phyloP scores from a whole-genome alignment of 352 stramenopile species.

The Thraustochytrium striatum region DNA sequence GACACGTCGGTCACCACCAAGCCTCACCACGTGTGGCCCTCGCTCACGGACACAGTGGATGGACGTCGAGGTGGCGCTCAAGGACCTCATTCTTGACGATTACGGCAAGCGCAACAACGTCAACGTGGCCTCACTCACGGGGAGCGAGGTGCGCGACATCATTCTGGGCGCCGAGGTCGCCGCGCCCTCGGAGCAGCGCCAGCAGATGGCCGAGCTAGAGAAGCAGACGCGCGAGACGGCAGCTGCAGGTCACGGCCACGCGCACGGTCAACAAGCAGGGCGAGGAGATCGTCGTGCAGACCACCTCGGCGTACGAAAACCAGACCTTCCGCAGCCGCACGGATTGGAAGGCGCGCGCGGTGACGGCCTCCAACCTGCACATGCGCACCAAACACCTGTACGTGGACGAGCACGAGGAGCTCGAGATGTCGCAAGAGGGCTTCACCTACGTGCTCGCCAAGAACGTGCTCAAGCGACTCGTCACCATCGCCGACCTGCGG shows the following conservation, averaged over 20 bases:
- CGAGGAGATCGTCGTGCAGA: conserved; percentile 99
- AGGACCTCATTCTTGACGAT: conserved; percentile 98
- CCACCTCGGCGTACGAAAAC: conserved; percentile 98
- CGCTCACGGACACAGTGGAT: conserved; percentile 98
- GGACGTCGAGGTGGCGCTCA: conserved; percentile 98
- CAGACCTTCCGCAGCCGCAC: conserved; percentile 98
- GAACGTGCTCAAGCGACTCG: conserved; percentile 99
- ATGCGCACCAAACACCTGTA: conserved; percentile 99
- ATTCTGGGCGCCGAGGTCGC: conserved; percentile 99
- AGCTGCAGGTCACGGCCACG: conserved; percentile 96
- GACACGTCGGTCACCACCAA: conserved; percentile 98
- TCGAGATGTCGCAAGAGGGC: conserved; percentile 94
- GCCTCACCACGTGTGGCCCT: conserved; percentile 98
- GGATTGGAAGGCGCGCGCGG: conserved; percentile 97
- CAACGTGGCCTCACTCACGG: conserved; percentile 97
- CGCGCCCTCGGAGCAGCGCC: conserved; percentile 94
- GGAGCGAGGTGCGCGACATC: conserved; percentile 99
- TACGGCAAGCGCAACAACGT: conserved; percentile 99
- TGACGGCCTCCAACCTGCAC: conserved; percentile 97
- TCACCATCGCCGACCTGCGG: conserved; percentile 92
- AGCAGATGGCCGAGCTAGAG: conserved; percentile 99
- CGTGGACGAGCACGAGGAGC: conserved; percentile 71
- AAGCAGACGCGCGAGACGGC: conserved; percentile 95
- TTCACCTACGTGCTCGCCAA: conserved; percentile 99
- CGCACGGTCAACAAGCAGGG: conserved; percentile 99